Evolutionary conservation across 768 basidiomycete genomes (phyloP), one percentile per base, ranked within the genome.

Genomic region (Butyriboletus loyo): DNA sequence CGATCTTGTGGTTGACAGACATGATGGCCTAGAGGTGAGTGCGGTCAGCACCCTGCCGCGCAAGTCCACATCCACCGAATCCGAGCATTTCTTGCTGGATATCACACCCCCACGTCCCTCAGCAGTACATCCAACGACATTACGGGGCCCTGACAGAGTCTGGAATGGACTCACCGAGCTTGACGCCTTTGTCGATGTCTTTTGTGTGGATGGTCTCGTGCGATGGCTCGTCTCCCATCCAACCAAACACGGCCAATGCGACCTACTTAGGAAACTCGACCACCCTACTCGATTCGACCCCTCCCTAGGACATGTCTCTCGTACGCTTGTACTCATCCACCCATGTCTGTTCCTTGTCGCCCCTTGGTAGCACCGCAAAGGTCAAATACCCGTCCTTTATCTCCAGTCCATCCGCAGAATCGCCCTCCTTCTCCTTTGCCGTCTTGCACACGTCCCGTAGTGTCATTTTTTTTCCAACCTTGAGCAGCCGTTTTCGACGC

Each of bases 391-490:
- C 87, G 57, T 91, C 89, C 59, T 84, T 86, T 41, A 98, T 63
- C 64, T 92, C 90, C 46, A 98, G 66, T 1, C 96, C 94, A 65
- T 98, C 95, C 55, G 61, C 69, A 30, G 72, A 73, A 49, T 81
- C 81, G 2, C 80, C 84, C 17, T 77, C 77, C 67, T 82, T 85
- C 19, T 69, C 82, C 58, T 78, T 80, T 1, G 86, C 80, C 4
- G 80, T 83, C 10, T 70, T 71, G 59, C 85, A 86, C 4, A 96
- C 86, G 61, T 94, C 89, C 41, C 78, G 72, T 53, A 98, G 73
- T 11, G 87, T 87, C 83, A 96, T 86, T 67, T 89, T 92, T 73
- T 86, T 90, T 14, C 95, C 96, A 5, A 96, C 83, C 71, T 95
- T 99, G 53, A 99, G 73, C 41, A 98, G 69, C 35, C 92, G 79